phyloP scores from a whole-genome alignment of 768 basidiomycete species.

The Phlebiopsis flavidoalba region DNA sequence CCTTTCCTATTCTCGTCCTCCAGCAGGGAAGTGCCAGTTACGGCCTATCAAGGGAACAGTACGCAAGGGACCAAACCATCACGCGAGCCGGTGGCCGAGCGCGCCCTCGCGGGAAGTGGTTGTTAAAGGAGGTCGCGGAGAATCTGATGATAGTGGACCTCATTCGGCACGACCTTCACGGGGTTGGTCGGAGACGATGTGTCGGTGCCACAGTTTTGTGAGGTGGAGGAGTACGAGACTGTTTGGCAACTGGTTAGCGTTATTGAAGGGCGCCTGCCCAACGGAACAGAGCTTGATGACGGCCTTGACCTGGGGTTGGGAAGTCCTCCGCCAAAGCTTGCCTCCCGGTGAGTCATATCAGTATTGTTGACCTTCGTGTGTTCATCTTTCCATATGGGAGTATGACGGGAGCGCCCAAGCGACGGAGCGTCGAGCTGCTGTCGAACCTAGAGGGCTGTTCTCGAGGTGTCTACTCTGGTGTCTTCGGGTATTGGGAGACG shows the following conservation, averaged over 20 bases:
- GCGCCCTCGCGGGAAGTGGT: conserved; percentile 56
- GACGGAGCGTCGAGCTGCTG: conserved; percentile 87
- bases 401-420: conserved; percentile 97
- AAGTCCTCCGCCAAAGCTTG: conserved; percentile 70
- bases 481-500: conserved; percentile 90
- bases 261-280: conserved; percentile 60
- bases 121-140: conserved; percentile 92
- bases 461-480: conserved; percentile 85
- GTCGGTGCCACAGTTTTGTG: conserved; percentile 77
- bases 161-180: conserved; percentile 88
- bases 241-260: conserved; percentile 96
- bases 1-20: conserved; percentile 70
- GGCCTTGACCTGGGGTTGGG: conserved; percentile 62
- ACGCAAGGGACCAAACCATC: conserved; percentile 59
- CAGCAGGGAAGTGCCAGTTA: conserved; percentile 65
- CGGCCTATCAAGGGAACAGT: conserved; percentile 95
- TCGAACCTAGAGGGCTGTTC: conserved; percentile 69
- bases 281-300: conserved; percentile 24
- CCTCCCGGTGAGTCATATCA: conserved; percentile 64
- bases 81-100: conserved; percentile 62
- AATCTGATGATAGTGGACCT: conserved; percentile 98
- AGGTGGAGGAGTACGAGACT: conserved; percentile 87
- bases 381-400: conserved; percentile 51
- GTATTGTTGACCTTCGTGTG: neutral
- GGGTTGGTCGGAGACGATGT: conserved; percentile 81